Base-by-base conservation (phyloP, 2,329 filamentous ascomycete species). In the Fusarium palustre region DNA sequence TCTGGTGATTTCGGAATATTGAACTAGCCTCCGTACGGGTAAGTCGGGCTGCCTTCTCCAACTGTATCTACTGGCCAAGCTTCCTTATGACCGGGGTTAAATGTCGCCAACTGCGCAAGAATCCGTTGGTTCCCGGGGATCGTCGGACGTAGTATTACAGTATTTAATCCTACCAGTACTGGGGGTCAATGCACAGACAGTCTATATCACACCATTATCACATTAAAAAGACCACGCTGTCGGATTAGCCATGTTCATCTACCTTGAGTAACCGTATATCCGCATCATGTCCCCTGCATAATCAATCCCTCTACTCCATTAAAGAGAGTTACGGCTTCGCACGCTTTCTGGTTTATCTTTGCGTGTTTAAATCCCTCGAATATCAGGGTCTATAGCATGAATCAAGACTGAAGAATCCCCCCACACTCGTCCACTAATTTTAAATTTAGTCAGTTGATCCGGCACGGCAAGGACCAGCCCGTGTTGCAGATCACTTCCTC, bases 401-500 rank as follows among this genome's bases (percentile, higher is more conserved):
- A 39, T 16, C 9, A 50, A n/a, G 18, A 15, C 18, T 34, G 15
- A 2, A 58, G 20, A 55, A 20, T 41, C 43, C 20, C 11, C 11
- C 36, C 49, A 25, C 33, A 46, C 46, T 48, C n/a, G 30, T 34
- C 28, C 16, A 42, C 56, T 62, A 42, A 38, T 30, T 38, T 50
- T 61, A 42, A 38, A 25, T 38, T 50, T 39, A 50, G 48, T 38
- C 24, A 28, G 33, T 39, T 50, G 28, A 61, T 61, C 56, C 46
- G 56, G 56, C 45, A 54, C 39, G 34, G 28, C 22, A 20, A 9
- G 16, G 6, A 46, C 20, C 15, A 39, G 22, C 56, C 56, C 56
- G 56, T 7, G 43, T 55, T 36, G 56, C 56, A 59, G 46, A 62
- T 61, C 46, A 33, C 33, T 20, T 45, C 38, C 42, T 49, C 28